Conservation (phyloP, 1,139 yeast genomes). For the Hansenula lynferdii region DNA sequence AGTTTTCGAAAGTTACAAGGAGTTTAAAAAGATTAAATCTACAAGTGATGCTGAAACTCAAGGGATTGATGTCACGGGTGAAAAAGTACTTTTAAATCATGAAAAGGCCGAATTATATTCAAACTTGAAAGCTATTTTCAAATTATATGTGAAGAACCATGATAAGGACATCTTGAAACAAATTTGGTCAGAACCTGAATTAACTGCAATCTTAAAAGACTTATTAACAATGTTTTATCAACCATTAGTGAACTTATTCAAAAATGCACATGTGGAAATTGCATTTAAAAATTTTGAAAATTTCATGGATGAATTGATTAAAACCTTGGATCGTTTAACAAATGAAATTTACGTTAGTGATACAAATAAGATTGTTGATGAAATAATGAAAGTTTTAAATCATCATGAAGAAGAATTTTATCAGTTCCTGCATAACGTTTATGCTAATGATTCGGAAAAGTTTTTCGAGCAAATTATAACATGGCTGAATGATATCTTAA, state of each 20-base stretch:
- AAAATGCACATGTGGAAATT: slow-evolving; percentile 69
- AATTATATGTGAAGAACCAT: slow-evolving; percentile 57
- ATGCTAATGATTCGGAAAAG: slow-evolving; percentile 64
- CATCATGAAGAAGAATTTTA: slow-evolving; percentile 69
- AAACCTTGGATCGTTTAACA: slow-evolving; percentile 40
- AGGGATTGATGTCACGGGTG: too few species aligned
- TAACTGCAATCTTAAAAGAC: slow-evolving; percentile 66
- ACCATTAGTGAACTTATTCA: slow-evolving; percentile 74
- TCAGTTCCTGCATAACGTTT: slow-evolving; percentile 71
- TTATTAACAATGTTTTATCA: slow-evolving; percentile 75
- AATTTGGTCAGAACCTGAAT: slow-evolving; percentile 81
- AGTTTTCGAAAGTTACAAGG: slow-evolving; percentile 25
- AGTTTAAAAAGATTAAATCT: slow-evolving; percentile 16
- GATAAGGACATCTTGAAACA: slow-evolving; percentile 74
- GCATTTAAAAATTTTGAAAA: slow-evolving; percentile 70
- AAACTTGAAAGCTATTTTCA: slow-evolving; percentile 53
- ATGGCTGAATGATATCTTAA: slow-evolving; percentile 66
- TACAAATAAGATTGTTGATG: slow-evolving; percentile 56
- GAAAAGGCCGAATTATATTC: slow-evolving; percentile 19
- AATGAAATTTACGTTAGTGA: slow-evolving; percentile 35
- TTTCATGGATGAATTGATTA: slow-evolving; percentile 69
- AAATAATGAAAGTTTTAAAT: slow-evolving; percentile 57
- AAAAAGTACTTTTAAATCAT: slow-evolving; percentile 13
- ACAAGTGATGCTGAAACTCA: slow-evolving; percentile 7
- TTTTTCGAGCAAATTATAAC: slow-evolving; percentile 63